phyloP scores from a whole-genome alignment of 306 rosid genomes.

The Casuarina equisetifolia region DNA sequence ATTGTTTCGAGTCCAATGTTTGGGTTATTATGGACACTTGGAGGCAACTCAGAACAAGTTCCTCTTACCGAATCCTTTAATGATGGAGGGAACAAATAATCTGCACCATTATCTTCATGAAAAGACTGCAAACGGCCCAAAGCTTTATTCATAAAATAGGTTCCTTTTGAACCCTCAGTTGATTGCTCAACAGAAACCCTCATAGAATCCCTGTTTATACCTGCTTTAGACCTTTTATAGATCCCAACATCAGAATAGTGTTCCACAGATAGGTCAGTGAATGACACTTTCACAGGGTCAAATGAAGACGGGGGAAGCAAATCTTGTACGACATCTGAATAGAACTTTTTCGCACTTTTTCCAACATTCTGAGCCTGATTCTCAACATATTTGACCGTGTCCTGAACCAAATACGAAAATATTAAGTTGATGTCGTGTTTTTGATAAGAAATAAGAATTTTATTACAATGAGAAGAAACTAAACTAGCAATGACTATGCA shows the following conservation, averaged over 20 bases:
- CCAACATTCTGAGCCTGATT: slow-evolving; percentile 78
- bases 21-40: slow-evolving; percentile 23
- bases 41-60: slow-evolving; percentile 28
- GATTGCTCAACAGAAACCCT: slow-evolving; percentile 27
- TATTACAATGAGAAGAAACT: neutral
- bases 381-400: slow-evolving; percentile 71
- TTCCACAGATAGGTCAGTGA: slow-evolving; percentile 33
- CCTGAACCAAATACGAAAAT: slow-evolving; percentile 42
- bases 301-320: slow-evolving; percentile 46
- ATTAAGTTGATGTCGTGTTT: neutral
- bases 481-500: neutral
- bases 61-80: slow-evolving; percentile 32
- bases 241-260: slow-evolving; percentile 32
- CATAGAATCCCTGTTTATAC: slow-evolving; percentile 32
- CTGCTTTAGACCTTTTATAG: slow-evolving; percentile 30
- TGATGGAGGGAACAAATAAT: slow-evolving; percentile 28
- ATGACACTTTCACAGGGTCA: slow-evolving; percentile 38
- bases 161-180: slow-evolving; percentile 32
- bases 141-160: slow-evolving; percentile 25
- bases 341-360: slow-evolving; percentile 66
- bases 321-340: slow-evolving; percentile 70
- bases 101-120: slow-evolving; percentile 25
- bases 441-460: neutral
- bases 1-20: slow-evolving; percentile 29
- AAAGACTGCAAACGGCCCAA: slow-evolving; percentile 16